A percentile compares a stretch with the other conserved stretches of the same genome.
These are phyloP conservation scores for Secale cereale DNA, from an alignment of 176 grass and related monocot species.

Conservation along the genomic window DNA sequence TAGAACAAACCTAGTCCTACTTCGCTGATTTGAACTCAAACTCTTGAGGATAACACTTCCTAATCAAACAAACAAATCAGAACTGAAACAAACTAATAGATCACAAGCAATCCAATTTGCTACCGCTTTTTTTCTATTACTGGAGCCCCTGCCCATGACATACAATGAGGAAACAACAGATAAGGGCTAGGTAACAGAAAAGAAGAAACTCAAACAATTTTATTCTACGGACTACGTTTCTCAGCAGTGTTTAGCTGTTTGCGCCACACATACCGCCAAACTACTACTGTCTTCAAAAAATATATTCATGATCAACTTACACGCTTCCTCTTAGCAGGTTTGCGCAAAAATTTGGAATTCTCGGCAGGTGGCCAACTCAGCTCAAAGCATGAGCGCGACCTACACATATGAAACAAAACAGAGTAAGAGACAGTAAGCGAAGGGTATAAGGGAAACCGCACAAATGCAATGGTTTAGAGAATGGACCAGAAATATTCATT, in stretches of 20 bases:
- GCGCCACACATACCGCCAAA: background rate
- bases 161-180: background rate
- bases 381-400: slow-evolving; percentile 73
- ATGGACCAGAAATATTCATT: slow-evolving; percentile 98
- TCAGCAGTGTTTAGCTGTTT: background rate
- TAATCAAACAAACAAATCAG: background rate
- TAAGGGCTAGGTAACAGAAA: background rate
- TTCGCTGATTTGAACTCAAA: background rate
- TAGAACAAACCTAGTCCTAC: background rate
- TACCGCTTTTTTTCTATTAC: background rate
- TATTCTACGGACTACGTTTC: background rate
- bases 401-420: slow-evolving; percentile 30
- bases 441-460: background rate
- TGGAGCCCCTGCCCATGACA: background rate
- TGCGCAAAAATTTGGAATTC: slow-evolving; percentile 69
- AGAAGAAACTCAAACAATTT: background rate
- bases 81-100: background rate
- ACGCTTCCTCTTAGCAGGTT: slow-evolving; percentile 73
- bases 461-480: background rate
- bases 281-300: background rate
- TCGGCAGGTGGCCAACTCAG: slow-evolving; percentile 65
- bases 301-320: slow-evolving; percentile 49
- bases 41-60: background rate
- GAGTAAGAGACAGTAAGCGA: slow-evolving; percentile 10
- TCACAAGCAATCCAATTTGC: background rate